phyloP scores from a whole-genome alignment of 768 basidiomycete species.

The Pleurotus tuoliensis region DNA sequence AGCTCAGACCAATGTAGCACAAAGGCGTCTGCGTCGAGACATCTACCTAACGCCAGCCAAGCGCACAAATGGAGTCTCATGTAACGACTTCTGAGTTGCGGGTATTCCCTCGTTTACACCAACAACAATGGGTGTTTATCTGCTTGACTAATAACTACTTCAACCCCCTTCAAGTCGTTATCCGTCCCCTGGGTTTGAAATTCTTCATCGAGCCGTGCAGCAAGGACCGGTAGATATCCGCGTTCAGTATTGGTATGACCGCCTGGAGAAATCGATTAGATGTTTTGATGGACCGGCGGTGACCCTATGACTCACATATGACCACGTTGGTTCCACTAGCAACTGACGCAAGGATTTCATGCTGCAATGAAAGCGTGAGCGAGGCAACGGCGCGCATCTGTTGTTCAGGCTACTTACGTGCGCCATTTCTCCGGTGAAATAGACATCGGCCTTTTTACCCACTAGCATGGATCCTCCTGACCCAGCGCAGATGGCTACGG shows the following conservation, averaged over 20 bases:
- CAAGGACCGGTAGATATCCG: conserved; percentile 79
- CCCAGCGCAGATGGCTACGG: conserved; percentile 89
- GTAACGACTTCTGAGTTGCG: not conserved
- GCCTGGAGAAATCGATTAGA: conserved; percentile 36
- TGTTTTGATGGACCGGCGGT: not conserved
- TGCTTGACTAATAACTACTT: conserved; percentile 66
- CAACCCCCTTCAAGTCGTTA: conserved; percentile 37
- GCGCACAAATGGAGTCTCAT: not conserved
- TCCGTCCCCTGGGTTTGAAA: conserved; percentile 32
- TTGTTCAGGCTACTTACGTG: conserved; percentile 51
- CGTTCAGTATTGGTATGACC: conserved; percentile 96
- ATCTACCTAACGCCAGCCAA: too few relatives aligned
- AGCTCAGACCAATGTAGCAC: too few relatives aligned
- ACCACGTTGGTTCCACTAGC: conserved; percentile 77
- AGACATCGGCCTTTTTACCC: conserved; percentile 76
- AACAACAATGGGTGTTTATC: conserved; percentile 76
- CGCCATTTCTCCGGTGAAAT: conserved; percentile 90
- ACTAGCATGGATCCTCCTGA: conserved; percentile 77
- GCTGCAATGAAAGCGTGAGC: conserved; percentile 41
- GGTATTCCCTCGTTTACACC: conserved; percentile 36
- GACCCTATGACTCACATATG: conserved; percentile 55
- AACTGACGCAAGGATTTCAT: conserved; percentile 81
- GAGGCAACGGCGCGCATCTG: conserved; percentile 1
- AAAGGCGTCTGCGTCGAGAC: too few relatives aligned
- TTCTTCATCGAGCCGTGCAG: conserved; percentile 54